phyloP scores from a whole-genome alignment of 208 protist species.

The Leishmania major region DNA sequence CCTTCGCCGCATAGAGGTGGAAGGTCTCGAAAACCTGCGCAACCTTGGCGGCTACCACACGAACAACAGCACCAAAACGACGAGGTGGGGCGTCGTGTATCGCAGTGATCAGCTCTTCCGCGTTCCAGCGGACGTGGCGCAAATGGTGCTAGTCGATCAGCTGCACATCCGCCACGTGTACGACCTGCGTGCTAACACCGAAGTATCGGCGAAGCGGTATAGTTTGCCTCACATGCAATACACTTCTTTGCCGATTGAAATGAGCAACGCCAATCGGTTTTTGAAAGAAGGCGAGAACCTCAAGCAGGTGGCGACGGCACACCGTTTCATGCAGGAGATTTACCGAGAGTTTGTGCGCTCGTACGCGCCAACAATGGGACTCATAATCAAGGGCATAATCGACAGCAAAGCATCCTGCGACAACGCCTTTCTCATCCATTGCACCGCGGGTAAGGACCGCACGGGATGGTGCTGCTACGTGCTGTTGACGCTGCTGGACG shows the following conservation, averaged over 20 bases:
- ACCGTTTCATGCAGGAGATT: conserved; percentile 28
- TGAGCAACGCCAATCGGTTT: conserved; percentile 17
- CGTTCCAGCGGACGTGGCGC: conserved; percentile 22
- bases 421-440: conserved; percentile 43
- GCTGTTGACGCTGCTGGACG: conserved; percentile 34
- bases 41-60: conserved; percentile 50
- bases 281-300: conserved; percentile 25
- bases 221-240: conserved; percentile 26
- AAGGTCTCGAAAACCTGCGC: conserved; percentile 45
- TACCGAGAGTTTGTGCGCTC: conserved; percentile 26
- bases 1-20: conserved; percentile 31
- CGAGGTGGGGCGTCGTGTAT: conserved; percentile 48
- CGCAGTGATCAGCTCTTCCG: conserved; percentile 44
- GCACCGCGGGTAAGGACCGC: conserved; percentile 56
- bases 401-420: conserved; percentile 15
- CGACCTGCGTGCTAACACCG: conserved; percentile 33
- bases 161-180: conserved; percentile 41
- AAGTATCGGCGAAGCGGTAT: conserved; percentile 35
- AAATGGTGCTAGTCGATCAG: conserved; percentile 36
- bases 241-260: conserved; percentile 26
- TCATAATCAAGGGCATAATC: conserved; percentile 34
- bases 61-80: conserved; percentile 26
- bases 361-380: conserved; percentile 18
- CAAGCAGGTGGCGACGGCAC: conserved; percentile 4
- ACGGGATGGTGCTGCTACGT: conserved; percentile 38